Percentiles rank a stretch among this genome's conserved stretches.
Evolutionary conservation across 495 filamentous ascomycete species (phyloP).

Genomic region (Neurospora sp.): DNA sequence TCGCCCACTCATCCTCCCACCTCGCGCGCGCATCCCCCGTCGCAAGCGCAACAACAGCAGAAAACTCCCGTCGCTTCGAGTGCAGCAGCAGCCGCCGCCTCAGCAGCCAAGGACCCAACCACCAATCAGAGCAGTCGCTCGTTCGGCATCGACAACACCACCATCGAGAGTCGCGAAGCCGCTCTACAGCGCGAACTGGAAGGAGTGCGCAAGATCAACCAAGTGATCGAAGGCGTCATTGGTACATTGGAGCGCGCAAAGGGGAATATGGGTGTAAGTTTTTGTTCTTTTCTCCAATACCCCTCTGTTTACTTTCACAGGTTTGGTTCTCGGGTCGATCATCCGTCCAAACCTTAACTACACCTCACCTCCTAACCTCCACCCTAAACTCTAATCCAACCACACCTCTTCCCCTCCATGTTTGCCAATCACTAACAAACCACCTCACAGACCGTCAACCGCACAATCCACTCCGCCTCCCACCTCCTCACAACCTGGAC

Average conservation of each 20-base stretch:
- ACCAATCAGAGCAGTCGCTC: constrained; percentile 32
- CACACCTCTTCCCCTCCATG: background rate
- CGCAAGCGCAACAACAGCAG: background rate
- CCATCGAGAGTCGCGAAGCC: constrained; percentile 54
- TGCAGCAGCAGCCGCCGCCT: constrained; percentile 7
- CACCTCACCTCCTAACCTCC: background rate
- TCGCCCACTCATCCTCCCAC: constrained; percentile 46
- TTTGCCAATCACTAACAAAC: background rate
- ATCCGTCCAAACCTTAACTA: background rate
- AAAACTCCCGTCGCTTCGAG: background rate
- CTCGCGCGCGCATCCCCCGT: background rate
- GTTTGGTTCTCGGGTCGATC: background rate
- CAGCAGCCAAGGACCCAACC: constrained; percentile 32
- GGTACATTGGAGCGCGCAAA: constrained; percentile 69
- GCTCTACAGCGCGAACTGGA: constrained; percentile 69
- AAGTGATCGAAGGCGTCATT: constrained; percentile 76
- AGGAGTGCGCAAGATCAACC: constrained; percentile 72
- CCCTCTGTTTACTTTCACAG: background rate
- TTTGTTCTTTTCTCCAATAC: background rate
- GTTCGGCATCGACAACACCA: constrained; percentile 44
- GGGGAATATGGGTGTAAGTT: constrained; percentile 77
- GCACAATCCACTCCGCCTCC: constrained; percentile 78
- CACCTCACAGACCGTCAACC: constrained; percentile 59
- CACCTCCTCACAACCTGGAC: constrained; percentile 95
- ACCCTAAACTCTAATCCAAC: background rate